Percentiles rank a stretch among this genome's conserved stretches.
Conservation (phyloP, 2,329 filamentous ascomycete species). For the Thielaviopsis euricoi region DNA sequence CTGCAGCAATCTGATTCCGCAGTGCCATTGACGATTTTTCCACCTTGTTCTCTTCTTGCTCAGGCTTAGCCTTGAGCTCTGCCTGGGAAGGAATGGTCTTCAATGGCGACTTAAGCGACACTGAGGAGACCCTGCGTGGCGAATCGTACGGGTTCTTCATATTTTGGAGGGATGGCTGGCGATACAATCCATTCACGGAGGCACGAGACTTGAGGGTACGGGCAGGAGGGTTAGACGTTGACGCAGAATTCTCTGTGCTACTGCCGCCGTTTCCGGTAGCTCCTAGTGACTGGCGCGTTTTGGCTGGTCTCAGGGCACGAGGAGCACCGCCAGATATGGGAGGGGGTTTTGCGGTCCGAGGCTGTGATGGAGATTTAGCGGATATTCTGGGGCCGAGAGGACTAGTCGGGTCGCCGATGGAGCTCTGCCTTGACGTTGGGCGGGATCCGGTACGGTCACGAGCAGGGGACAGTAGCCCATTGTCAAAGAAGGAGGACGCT, state of each 20-base stretch:
- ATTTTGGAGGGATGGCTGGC: conserved; percentile 35
- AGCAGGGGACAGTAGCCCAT: conserved; percentile 11
- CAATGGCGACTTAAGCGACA: conserved; percentile 9
- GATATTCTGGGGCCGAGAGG: conserved; percentile 30
- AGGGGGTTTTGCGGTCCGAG: conserved; percentile 27
- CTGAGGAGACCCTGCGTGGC: conserved; percentile 12
- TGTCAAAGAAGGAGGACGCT: conserved; percentile 57
- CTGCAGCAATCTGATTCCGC: conserved; percentile 82
- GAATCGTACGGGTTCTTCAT: conserved; percentile 18
- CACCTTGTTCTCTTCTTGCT: conserved; percentile 13
- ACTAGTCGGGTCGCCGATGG: conserved; percentile 24
- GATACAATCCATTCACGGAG: conserved; percentile 36
- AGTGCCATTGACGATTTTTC: conserved; percentile 63
- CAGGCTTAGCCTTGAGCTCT: conserved; percentile 1
- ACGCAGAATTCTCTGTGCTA: conserved; percentile 13
- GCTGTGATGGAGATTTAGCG: conserved; percentile 22
- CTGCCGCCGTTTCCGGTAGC: not conserved
- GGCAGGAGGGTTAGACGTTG: conserved; percentile 29
- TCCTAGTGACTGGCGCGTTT: conserved; percentile 13
- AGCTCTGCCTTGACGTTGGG: conserved; percentile 7
- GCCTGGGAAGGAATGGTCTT: not conserved
- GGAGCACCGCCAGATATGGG: conserved; percentile 30
- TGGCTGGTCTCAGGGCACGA: conserved; percentile 21
- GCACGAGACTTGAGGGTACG: conserved; percentile 32
- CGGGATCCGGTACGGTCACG: conserved; percentile 18